Evolutionary conservation across 176 grass and related monocot species (phyloP), one percentile per base, ranked within the genome.

Genomic region (Guadua angustifolia): DNA sequence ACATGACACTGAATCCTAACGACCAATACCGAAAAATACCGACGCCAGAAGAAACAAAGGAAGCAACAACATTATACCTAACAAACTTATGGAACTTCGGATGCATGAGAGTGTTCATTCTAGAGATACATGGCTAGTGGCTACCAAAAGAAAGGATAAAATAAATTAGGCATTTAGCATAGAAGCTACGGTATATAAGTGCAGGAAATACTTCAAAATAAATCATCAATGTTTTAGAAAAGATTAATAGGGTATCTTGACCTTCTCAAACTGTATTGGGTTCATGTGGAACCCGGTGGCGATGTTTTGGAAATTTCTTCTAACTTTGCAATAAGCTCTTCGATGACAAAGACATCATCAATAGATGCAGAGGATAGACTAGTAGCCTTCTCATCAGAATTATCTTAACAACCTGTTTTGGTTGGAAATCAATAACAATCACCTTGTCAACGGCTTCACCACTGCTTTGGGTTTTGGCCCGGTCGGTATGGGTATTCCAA

Each of bases 261-360:
- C 94, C 94, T 97, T 97, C 78, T 97, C 94, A 90, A 97, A 97
- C 69, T 92, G 94, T 83, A n/a, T n/a, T n/a, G n/a, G n/a, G n/a
- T n/a, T n/a, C n/a, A n/a, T n/a, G n/a, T n/a, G n/a, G n/a, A n/a
- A 97, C 88, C 90, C 66, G 79, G 69, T 42, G 86, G 80, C 81
- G 94, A 63, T 56, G 85, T 90, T 77, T 92, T 94, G 12, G 73
- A 85, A 74, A 85, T 87, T 61, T 91, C 77, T 76, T 94, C 92
- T 73, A 97, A 61, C 77, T 90, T 97, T 40, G 76, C 72, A 68
- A 94, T 89, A 72, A 97, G 92, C 43, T 90, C 88, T 79, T 97
- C 88, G 74, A 97, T 97, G 49, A 94, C 83, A 0, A 86, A 92
- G 85, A 83, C 69, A 85, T 97, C 94, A 89, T 97, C 94, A 69